These are phyloP conservation scores for Russula ochroleuca DNA, from an alignment of 768 basidiomycete genomes.

Conservation along the genomic window DNA sequence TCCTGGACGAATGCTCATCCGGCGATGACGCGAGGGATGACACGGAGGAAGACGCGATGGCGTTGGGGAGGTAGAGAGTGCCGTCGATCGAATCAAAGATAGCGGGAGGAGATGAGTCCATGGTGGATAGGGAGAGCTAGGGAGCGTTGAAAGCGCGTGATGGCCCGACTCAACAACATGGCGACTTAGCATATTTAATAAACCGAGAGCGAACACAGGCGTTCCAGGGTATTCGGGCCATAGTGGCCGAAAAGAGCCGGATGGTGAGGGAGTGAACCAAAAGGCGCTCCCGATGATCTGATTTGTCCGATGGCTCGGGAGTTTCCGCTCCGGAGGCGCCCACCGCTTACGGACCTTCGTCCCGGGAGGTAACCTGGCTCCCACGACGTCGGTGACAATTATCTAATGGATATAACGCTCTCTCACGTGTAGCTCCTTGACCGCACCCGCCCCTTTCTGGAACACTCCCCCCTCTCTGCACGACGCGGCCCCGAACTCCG, in stretches of 20 bases:
- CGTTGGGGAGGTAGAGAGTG: conserved; percentile 18
- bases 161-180: conserved; percentile 6
- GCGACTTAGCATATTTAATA: conserved; percentile 15
- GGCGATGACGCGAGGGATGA: conserved; percentile 15
- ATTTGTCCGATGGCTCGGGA: neutral
- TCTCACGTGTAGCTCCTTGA: conserved; percentile 2
- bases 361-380: conserved; percentile 2
- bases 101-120: conserved; percentile 18
- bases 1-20: conserved; percentile 40
- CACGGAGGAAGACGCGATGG: conserved; percentile 23
- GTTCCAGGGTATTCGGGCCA: conserved; percentile 15
- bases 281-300: no score
- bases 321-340: neutral
- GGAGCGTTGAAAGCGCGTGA: neutral
- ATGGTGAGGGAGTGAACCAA: neutral
- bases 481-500: neutral
- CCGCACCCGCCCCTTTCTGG: neutral
- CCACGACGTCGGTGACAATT: conserved; percentile 12
- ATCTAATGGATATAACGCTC: neutral
- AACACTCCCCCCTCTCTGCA: neutral
- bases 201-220: neutral
- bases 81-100: conserved; percentile 12
- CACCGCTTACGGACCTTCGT: neutral
- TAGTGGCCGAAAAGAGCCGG: conserved; percentile 11
- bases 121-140: neutral